Evolutionary conservation across 2,329 filamentous ascomycete species (phyloP).

Genomic region (Arthrinium phaeospermum): DNA sequence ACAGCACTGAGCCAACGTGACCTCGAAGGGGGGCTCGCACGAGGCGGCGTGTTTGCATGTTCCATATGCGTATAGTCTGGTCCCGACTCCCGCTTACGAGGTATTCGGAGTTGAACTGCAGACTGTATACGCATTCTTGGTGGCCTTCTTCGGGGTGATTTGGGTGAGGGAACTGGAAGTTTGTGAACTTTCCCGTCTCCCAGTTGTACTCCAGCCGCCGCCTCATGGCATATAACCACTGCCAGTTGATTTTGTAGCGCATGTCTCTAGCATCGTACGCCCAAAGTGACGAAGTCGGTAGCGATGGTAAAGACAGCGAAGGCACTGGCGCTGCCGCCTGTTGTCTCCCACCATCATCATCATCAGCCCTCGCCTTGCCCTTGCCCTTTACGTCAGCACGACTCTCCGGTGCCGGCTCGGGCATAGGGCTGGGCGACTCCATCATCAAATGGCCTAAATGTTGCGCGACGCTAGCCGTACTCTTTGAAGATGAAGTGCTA

Average conservation of each 20-base stretch:
- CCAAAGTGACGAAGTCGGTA: slow-evolving; percentile 55
- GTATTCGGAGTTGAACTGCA: slow-evolving; percentile 85
- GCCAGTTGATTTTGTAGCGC: slow-evolving; percentile 81
- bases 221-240: slow-evolving; percentile 89
- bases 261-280: slow-evolving; percentile 54
- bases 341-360: slow-evolving; percentile 22
- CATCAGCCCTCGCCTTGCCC: slow-evolving; percentile 39
- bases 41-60: slow-evolving; percentile 81
- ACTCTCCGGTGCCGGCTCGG: slow-evolving; percentile 32
- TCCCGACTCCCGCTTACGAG: slow-evolving; percentile 95
- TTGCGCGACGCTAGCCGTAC: slow-evolving; percentile 34
- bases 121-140: slow-evolving; percentile 90
- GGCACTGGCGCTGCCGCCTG: slow-evolving; percentile 11
- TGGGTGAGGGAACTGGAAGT: slow-evolving; percentile 91
- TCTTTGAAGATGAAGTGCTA: slow-evolving; percentile 36
- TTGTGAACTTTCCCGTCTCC: slow-evolving; percentile 79
- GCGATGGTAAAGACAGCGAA: slow-evolving; percentile 26
- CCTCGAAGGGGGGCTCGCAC: slow-evolving; percentile 74
- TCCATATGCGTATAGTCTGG: slow-evolving; percentile 86
- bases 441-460: slow-evolving; percentile 41
- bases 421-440: slow-evolving; percentile 41
- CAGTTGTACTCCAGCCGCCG: slow-evolving; percentile 88
- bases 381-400: slow-evolving; percentile 40
- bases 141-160: slow-evolving; percentile 82
- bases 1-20: slow-evolving; percentile 87